Conservation (phyloP, 257 asterid species). For the Solanum raphanifolium region DNA sequence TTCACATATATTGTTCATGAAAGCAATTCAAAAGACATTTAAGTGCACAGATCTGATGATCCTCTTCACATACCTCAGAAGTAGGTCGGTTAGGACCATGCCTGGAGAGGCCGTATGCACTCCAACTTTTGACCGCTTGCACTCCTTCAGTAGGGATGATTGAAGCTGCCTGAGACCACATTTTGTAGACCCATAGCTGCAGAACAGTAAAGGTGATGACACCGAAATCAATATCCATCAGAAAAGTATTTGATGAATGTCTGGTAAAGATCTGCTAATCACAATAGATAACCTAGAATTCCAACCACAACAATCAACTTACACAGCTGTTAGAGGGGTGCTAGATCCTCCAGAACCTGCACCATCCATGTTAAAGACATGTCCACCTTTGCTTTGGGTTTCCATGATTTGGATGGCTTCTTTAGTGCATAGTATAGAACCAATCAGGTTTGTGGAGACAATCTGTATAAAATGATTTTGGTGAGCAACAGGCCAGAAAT, state of each 20-base stretch:
- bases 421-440: slow-evolving; percentile 93
- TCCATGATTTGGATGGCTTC: slow-evolving; percentile 69
- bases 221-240: not conserved
- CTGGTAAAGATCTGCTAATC: not conserved
- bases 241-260: not conserved
- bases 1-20: not conserved
- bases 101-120: slow-evolving; percentile 99
- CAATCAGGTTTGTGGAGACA: slow-evolving; percentile 89
- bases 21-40: not conserved
- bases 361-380: slow-evolving; percentile 97
- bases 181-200: slow-evolving; percentile 91
- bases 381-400: slow-evolving; percentile 69
- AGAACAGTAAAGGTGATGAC: not conserved
- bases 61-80: slow-evolving; percentile 48
- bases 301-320: slow-evolving; percentile 18
- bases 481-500: not conserved
- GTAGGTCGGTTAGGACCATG: slow-evolving; percentile 93
- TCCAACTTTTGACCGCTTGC: slow-evolving; percentile 68
- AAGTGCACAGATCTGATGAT: not conserved
- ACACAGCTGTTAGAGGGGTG: slow-evolving; percentile 98
- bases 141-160: slow-evolving; percentile 82
- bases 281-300: not conserved
- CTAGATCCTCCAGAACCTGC: slow-evolving; percentile 99
- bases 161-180: slow-evolving; percentile 98
- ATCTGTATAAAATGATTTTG: slow-evolving; percentile 35